Conservation (phyloP, 2,329 filamentous ascomycete genomes). For the Hypoxylon sp. region DNA sequence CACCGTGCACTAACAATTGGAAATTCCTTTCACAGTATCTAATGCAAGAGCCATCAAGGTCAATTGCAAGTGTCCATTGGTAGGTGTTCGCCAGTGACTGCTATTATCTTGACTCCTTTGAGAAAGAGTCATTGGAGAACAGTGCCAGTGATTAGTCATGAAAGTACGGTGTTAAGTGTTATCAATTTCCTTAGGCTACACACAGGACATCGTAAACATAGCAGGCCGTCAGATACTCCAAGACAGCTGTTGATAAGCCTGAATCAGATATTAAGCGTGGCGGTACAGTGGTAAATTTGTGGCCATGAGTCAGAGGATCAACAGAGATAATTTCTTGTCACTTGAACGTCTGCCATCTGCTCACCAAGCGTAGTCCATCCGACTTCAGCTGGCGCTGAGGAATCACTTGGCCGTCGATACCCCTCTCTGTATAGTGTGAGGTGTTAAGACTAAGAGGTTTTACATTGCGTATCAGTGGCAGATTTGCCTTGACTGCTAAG, state of each 20-base stretch:
- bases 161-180: background rate
- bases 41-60: conserved; percentile 36
- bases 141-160: conserved; percentile 2
- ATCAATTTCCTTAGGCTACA: background rate
- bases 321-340: background rate
- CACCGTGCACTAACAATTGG: conserved; percentile 7
- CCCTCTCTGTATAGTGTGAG: background rate
- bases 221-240: background rate
- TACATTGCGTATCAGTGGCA: background rate
- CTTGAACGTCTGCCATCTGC: background rate
- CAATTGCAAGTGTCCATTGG: background rate
- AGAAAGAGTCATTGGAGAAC: background rate
- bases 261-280: background rate
- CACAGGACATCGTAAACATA: background rate
- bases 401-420: background rate
- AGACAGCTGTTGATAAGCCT: background rate
- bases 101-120: background rate
- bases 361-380: background rate
- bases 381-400: background rate
- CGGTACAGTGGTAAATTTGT: background rate
- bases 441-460: background rate
- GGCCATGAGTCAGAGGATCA: background rate
- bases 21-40: background rate
- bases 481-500: background rate
- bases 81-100: background rate